Evolutionary conservation across 2,329 filamentous ascomycete species (phyloP), one percentile per base, ranked within the genome.

Genomic region (Ophiobolus disseminans): DNA sequence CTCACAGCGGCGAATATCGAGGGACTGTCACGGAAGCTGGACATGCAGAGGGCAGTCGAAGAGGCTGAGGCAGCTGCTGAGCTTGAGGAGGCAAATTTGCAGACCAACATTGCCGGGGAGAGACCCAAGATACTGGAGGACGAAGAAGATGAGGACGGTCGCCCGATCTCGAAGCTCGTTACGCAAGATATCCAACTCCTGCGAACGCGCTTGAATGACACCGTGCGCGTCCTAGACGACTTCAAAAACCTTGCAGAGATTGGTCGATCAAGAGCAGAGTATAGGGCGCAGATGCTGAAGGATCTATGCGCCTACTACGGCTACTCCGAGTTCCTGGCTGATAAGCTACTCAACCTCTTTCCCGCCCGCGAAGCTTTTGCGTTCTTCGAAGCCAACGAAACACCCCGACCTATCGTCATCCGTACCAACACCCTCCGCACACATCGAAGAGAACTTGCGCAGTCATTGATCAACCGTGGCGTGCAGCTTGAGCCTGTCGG

Each of bases 321-420:
- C 51, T 99, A 99, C 79, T 95, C 90, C 3, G 85, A 88, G 28
- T 97, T 88, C 76, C 82, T 99, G n/a, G 94, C 92, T 4, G 90
- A 96, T 75, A 99, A 97, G 80, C 86, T 99, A 13, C 91, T 92
- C 78, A 87, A 88, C 68, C 85, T 99, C 5, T 97, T 99, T 77
- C 86, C 91, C 1, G 90, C 94, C 0, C 87, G 88, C 63, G 94
- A 99, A 77, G 94, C 94, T 0, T 95, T 97, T 63, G 92, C 92
- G 45, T 99, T 99, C 77, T 97, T 99, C 78, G 94, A 99, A 77
- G 93, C 93, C 65, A 99, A 99, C 85, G 94, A 99, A 77, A 91
- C 90, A 21, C 86, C 91, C 11, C 86, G 94, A 41, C 94, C 94
- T 3, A 87, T 99, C 49, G 94, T 99, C 58, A 95, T 99, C 70